These are phyloP conservation scores for Pseudoturritis turrita DNA, from an alignment of 345 rosid genomes.

Conservation along the genomic window DNA sequence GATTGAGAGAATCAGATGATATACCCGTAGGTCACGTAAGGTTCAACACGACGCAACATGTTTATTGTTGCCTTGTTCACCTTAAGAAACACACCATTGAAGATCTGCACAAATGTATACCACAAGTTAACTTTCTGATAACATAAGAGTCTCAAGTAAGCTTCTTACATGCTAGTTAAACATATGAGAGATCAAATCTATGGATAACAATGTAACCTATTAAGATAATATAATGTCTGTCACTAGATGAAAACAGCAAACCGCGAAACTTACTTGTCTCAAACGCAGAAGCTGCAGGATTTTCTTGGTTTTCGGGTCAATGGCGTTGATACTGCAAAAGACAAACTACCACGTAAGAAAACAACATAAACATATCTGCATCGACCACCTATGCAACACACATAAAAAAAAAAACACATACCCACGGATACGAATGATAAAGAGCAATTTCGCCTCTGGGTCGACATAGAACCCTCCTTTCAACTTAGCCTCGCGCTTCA, in stretches of 20 bases:
- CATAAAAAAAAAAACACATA: slow-evolving; percentile 9
- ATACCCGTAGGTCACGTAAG: slow-evolving; percentile 85
- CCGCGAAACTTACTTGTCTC: slow-evolving; percentile 51
- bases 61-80: slow-evolving; percentile 45
- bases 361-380: not conserved
- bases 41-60: slow-evolving; percentile 86
- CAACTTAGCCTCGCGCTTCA: slow-evolving; percentile 81
- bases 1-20: not conserved
- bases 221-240: not conserved
- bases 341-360: not conserved
- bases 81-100: slow-evolving; percentile 85
- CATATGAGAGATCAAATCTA: not conserved
- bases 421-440: slow-evolving; percentile 83
- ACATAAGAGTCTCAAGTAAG: not conserved
- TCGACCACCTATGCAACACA: not conserved
- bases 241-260: not conserved
- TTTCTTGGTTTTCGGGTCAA: slow-evolving; percentile 53
- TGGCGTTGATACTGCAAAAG: slow-evolving; percentile 65
- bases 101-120: slow-evolving; percentile 41
- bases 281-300: slow-evolving; percentile 72
- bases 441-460: slow-evolving; percentile 82
- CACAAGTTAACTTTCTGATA: not conserved
- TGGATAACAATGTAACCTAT: not conserved
- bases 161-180: no score
- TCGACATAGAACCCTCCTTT: slow-evolving; percentile 89